phyloP scores from a whole-genome alignment of 768 basidiomycete species.

The Krasilnikovozyma curviuscula region DNA sequence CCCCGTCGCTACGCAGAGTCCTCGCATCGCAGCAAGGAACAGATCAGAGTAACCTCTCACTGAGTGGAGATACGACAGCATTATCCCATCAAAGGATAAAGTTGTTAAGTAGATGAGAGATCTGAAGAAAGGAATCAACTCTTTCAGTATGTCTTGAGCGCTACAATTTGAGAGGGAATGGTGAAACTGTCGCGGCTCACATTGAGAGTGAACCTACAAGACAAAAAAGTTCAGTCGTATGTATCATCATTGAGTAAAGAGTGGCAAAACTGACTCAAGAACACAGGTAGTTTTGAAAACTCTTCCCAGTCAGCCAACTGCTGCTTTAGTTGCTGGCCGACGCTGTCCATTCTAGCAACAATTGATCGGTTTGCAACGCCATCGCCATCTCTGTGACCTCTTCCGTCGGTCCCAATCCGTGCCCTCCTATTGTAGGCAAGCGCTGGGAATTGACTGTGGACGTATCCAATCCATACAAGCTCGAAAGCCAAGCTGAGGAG shows the following conservation, averaged over 20 bases:
- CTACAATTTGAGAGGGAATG: too few relatives aligned
- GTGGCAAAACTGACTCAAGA: slow-evolving; percentile 12
- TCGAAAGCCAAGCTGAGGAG: slow-evolving; percentile 30
- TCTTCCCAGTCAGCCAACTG: slow-evolving; percentile 24
- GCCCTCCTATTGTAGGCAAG: slow-evolving; percentile 22
- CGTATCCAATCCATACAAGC: slow-evolving; percentile 28
- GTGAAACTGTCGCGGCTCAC: too few relatives aligned
- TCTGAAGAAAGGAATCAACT: slow-evolving; percentile 32
- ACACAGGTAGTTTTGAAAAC: slow-evolving; percentile 29
- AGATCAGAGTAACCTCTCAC: slow-evolving; percentile 30
- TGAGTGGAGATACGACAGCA: slow-evolving; percentile 36
- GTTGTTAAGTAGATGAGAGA: slow-evolving; percentile 32
- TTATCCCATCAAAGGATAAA: slow-evolving; percentile 35
- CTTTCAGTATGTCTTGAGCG: too few relatives aligned
- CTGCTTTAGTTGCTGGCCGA: slow-evolving; percentile 2
- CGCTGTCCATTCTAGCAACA: slow-evolving; percentile 7
- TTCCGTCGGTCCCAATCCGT: slow-evolving; percentile 9
- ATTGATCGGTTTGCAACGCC: not conserved
- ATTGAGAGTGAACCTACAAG: too few relatives aligned
- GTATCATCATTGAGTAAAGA: too few relatives aligned
- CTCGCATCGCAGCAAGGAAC: slow-evolving; percentile 37
- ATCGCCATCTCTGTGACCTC: too few relatives aligned
- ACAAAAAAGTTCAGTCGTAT: too few relatives aligned
- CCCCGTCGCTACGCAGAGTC: slow-evolving; percentile 32
- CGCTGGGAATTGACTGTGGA: slow-evolving; percentile 28